Evolutionary conservation across 2,329 filamentous ascomycete species (phyloP), one percentile per base, ranked within the genome.

Genomic region (Lecanicillium sp.): DNA sequence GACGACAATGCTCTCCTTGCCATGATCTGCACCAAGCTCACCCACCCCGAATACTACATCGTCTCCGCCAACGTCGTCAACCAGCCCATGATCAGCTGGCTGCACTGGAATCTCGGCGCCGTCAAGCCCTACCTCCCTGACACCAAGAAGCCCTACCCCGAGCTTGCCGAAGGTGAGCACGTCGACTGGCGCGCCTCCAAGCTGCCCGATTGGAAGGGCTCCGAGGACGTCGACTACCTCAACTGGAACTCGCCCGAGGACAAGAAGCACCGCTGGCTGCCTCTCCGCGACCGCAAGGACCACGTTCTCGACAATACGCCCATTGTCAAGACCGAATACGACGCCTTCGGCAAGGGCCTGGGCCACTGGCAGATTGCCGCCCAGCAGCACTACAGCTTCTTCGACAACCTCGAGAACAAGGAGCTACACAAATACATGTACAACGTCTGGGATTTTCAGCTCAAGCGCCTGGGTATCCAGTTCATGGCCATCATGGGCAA

Each of bases 61-160:
- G 71, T 80, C 12, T 76, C 74, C 2, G 75, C 75, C 42, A 79
- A 81, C 52, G 66, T 81, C 19, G 64, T 80, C 53, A 81, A 81
- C 51, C 73, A 77, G 41, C 76, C 75, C 12, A 66, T 75, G 10
- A 70, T 78, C 26, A 69, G 70, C 41, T 72, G 73, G 63, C 64
- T 80, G 15, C 78, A 81, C 54, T 73, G 70, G 56, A 76, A 77
- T 49, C 64, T 74, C 8, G 74, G 73, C 5, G 71, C 72, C 15
- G 67, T 78, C 17, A 65, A 73, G 42, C 72, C 77, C 3, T 80
- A 78, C 57, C 66, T 78, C 17, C 75, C 77, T 3, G 77, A 78
- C 41, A 52, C 62, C 12, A 56, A 56, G 29, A 52, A 55, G 12
- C 56, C 58, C 5, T 53, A 53, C 4, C 54, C 56, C 9, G 35